A percentile compares a stretch with the other conserved stretches of the same genome.
phyloP scores from a whole-genome alignment of 2,329 filamentous ascomycete species.

The Aaosphaeria arxii region DNA sequence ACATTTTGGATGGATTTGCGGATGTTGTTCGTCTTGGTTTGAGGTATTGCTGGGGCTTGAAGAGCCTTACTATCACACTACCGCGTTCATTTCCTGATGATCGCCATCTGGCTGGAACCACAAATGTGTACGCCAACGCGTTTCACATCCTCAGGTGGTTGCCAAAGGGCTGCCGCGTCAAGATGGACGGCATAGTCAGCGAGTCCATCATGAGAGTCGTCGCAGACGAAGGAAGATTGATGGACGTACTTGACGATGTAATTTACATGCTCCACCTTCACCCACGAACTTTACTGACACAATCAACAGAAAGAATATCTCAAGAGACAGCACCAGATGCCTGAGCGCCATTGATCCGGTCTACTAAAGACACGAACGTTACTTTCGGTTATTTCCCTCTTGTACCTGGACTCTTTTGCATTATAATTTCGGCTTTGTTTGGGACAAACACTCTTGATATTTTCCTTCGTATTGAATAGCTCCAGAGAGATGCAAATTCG shows the following conservation, averaged over 20 bases:
- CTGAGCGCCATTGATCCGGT: conserved; percentile 14
- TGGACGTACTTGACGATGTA: conserved; percentile 41
- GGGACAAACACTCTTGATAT: too few species aligned
- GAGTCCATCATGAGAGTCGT: conserved; percentile 41
- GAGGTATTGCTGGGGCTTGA: conserved; percentile 46
- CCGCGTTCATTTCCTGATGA: conserved; percentile 29
- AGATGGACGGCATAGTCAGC: conserved; percentile 39
- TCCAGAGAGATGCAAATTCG: too few species aligned
- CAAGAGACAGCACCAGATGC: conserved; percentile 39
- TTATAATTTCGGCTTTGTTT: too few species aligned
- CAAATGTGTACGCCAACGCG: conserved; percentile 46
- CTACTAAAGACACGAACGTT: too few species aligned
- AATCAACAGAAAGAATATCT: conserved; percentile 25
- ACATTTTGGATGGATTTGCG: conserved; percentile 46
- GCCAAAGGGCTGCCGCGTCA: conserved; percentile 41
- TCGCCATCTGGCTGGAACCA: conserved; percentile 22
- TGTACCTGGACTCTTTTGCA: too few species aligned
- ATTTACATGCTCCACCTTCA: conserved; percentile 1
- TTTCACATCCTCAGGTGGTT: conserved; percentile 48
- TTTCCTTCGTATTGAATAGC: too few species aligned
- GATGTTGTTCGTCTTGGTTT: conserved; percentile 45
- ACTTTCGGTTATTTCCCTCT: too few species aligned
- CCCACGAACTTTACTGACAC: neutral
- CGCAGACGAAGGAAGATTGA: conserved; percentile 40
- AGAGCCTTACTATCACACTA: conserved; percentile 41